phyloP scores from a whole-genome alignment of 352 stramenopile genomes.

The Globisporangium carolinianum region DNA sequence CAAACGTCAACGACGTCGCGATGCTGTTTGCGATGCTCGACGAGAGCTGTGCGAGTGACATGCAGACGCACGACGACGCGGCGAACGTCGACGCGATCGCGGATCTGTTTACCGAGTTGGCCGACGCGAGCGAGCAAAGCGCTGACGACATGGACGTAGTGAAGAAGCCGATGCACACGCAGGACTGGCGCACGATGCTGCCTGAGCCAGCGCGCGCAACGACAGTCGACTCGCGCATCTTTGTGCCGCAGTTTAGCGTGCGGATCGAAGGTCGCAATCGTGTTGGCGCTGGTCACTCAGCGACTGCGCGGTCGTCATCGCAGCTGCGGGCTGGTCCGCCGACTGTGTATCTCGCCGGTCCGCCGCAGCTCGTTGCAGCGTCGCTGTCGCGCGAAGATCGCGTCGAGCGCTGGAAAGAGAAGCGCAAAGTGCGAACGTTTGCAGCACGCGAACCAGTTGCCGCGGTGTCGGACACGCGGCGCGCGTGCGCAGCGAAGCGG shows the following conservation, averaged over 20 bases:
- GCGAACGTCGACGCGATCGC: slow-evolving; percentile 15
- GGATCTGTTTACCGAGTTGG: slow-evolving; percentile 21
- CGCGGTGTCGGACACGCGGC: slow-evolving; percentile 39
- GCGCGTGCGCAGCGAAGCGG: slow-evolving; percentile 51
- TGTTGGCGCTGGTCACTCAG: not conserved
- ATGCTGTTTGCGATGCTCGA: slow-evolving; percentile 4
- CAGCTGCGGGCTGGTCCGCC: slow-evolving; percentile 4
- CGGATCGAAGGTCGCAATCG: slow-evolving; percentile 29
- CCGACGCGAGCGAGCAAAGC: slow-evolving; percentile 10
- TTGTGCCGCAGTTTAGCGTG: slow-evolving; percentile 47
- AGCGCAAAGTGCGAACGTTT: slow-evolving; percentile 29
- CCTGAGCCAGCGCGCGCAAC: slow-evolving; percentile 25
- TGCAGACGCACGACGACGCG: slow-evolving; percentile 4
- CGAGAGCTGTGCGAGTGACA: not conserved
- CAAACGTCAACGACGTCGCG: slow-evolving; percentile 4
- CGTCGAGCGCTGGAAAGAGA: slow-evolving; percentile 27
- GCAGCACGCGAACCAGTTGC: slow-evolving; percentile 15
- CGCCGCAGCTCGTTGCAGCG: slow-evolving; percentile 13
- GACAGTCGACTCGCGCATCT: slow-evolving; percentile 41
- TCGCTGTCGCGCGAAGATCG: slow-evolving; percentile 15
- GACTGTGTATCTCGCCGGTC: slow-evolving; percentile 22
- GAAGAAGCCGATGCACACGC: not conserved
- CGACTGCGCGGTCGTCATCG: not conserved
- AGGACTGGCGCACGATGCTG: slow-evolving; percentile 19
- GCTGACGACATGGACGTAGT: no score